Conservation (phyloP, 805 yeast species). For the Zygoascus ofunaensis region DNA sequence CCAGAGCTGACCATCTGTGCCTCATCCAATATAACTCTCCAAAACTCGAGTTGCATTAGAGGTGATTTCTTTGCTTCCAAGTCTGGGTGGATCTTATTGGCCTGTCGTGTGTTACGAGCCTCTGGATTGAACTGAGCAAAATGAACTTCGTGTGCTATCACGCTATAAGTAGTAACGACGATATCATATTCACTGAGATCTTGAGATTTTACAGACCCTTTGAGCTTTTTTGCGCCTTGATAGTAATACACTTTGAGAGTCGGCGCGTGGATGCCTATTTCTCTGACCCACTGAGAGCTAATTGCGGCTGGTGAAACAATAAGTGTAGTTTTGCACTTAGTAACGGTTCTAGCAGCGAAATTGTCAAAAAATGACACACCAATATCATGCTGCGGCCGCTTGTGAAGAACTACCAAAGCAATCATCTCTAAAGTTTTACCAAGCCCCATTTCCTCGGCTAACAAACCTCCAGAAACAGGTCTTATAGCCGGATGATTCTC, state of each 20-base stretch:
- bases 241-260: constrained; percentile 53
- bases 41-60: constrained; percentile 68
- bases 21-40: constrained; percentile 87
- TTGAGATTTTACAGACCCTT: constrained; percentile 37
- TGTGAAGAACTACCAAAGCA: constrained; percentile 54
- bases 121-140: constrained; percentile 63
- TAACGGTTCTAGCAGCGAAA: constrained; percentile 38
- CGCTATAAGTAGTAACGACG: constrained; percentile 68
- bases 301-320: constrained; percentile 84
- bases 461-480: constrained; percentile 40
- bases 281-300: constrained; percentile 77
- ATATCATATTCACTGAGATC: constrained; percentile 57
- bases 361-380: constrained; percentile 23
- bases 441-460: constrained; percentile 95
- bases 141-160: constrained; percentile 66
- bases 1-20: constrained; percentile 84
- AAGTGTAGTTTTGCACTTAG: constrained; percentile 58
- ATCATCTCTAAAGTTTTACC: constrained; percentile 89
- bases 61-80: constrained; percentile 44
- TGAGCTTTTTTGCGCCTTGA: constrained; percentile 42
- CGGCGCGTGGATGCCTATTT: constrained; percentile 53
- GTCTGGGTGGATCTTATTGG: constrained; percentile 3
- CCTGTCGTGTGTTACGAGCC: constrained; percentile 10
- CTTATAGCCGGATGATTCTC: neutral
- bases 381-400: constrained; percentile 31